Base-by-base conservation (phyloP, 441 rosid genomes). In the Heliophila coronopifolia region DNA sequence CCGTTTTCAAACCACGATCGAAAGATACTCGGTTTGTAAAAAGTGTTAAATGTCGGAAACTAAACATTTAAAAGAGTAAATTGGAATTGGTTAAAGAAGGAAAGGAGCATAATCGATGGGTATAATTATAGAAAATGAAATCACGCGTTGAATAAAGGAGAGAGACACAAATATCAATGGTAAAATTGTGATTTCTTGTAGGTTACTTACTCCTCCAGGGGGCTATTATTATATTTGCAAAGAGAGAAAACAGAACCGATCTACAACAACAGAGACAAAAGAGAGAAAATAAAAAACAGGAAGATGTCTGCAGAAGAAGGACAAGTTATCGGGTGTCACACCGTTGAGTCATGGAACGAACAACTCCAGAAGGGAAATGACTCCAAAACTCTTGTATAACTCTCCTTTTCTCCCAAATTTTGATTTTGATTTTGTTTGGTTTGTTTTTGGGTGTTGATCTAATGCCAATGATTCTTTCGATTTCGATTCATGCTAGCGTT, bases 281-380 rank as follows among this genome's bases (percentile, higher is more conserved):
- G 31, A 6, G 20, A 12, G 22, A 20, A n/a, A 7, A 38, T 16
- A 3, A 42, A 34, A 25, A 37, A 28, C 19, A 25, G 34, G 50
- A 43, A 11, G 43, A 72, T 37, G 85, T 88, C 84, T 26, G 73
- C 74, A 6, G 93, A 80, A 63, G 88, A 78, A 26, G 91, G 95
- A 46, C 86, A 83, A 40, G 93, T 85, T 40, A 75, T 85, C 40
- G 36, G 73, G 6, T 85, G 95, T 59, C 95, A 83, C 79, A 73
- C 76, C 27, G 43, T 70, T 7, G 81, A 81, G 19, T 69, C 69
- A 17, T 85, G 97, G 97, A 71, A 56, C 48, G 77, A 79, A 35
- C 86, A 83, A 28, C 68, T 85, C 16, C 59, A 65, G 57, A 85
- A 77, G 72, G 66, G 73, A 39, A 78, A 75, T 15, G 84, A 76